Evolutionary conservation across 2,329 filamentous ascomycete species (phyloP).

Genomic region (Aspergillus vadensis): DNA sequence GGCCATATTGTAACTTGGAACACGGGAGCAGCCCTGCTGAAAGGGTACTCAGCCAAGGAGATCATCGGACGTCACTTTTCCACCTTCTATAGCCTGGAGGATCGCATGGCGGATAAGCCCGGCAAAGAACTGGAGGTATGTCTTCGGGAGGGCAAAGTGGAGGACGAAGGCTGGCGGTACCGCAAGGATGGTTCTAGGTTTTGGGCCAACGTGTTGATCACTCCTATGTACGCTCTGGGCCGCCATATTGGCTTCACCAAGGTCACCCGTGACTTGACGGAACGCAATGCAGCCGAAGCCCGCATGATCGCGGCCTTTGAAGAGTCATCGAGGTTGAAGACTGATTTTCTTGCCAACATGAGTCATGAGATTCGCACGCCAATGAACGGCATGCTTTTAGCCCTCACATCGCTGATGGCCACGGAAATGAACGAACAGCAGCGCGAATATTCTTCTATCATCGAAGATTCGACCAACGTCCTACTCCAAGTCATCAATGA

Average conservation of each 20-base stretch:
- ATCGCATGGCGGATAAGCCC: constrained; percentile 54
- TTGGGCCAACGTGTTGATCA: constrained; percentile 64
- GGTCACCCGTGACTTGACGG: constrained; percentile 60
- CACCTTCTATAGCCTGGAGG: constrained; percentile 57
- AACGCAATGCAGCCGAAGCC: constrained; percentile 58
- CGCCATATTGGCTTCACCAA: constrained; percentile 61
- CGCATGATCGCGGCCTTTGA: constrained; percentile 60
- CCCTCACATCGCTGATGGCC: constrained; percentile 59
- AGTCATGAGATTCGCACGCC: constrained; percentile 66
- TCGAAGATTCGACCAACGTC: constrained; percentile 61
- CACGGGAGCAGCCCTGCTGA: constrained; percentile 56
- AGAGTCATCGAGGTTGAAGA: constrained; percentile 64
- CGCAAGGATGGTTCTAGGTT: constrained; percentile 61
- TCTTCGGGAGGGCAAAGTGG: constrained; percentile 57
- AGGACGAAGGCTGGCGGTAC: constrained; percentile 64
- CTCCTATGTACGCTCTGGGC: constrained; percentile 55
- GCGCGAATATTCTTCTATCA: constrained; percentile 58
- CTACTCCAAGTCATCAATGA: constrained; percentile 65
- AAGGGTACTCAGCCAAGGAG: constrained; percentile 57
- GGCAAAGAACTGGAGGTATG: constrained; percentile 55
- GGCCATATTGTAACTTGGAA: constrained; percentile 64
- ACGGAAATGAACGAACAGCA: constrained; percentile 57
- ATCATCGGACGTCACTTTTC: constrained; percentile 63
- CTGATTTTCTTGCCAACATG: constrained; percentile 65
- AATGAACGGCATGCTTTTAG: constrained; percentile 64